A percentile compares a stretch with the other conserved stretches of the same genome.
phyloP scores from a whole-genome alignment of 495 filamentous ascomycete genomes.

The Hypoxylon crocopeplum region DNA sequence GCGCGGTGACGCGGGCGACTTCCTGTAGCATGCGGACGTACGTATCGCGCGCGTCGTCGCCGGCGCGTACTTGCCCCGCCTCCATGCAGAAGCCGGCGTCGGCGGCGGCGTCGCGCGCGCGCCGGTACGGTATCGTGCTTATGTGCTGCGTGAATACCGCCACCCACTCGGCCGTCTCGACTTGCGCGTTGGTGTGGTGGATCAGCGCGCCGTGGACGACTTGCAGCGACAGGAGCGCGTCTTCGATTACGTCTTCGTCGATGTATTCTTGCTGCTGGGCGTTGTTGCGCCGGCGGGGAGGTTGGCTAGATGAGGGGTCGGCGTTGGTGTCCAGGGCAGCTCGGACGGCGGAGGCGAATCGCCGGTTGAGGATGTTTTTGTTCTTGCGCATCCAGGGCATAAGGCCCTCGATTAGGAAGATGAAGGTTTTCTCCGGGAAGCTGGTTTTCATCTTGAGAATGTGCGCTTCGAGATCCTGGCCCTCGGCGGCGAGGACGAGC shows the following conservation, averaged over 20 bases:
- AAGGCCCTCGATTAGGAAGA: constrained; percentile 83
- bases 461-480: constrained; percentile 65
- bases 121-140: constrained; percentile 75
- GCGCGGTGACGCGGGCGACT: constrained; percentile 73
- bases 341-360: constrained; percentile 71
- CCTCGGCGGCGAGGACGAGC: constrained; percentile 56
- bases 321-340: constrained; percentile 50
- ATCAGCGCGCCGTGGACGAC: constrained; percentile 70
- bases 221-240: constrained; percentile 75
- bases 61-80: constrained; percentile 75
- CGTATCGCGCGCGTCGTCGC: constrained; percentile 70
- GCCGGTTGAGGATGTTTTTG: constrained; percentile 68
- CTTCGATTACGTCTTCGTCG: constrained; percentile 76
- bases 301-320: constrained; percentile 13
- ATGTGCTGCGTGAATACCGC: constrained; percentile 82
- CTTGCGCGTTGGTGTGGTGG: constrained; percentile 67
- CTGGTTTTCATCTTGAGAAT: constrained; percentile 60
- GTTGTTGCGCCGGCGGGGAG: constrained; percentile 49
- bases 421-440: constrained; percentile 61
- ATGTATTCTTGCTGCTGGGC: constrained; percentile 57
- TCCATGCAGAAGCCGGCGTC: constrained; percentile 83
- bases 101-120: constrained; percentile 46
- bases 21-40: constrained; percentile 83
- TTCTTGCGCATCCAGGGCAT: constrained; percentile 72
- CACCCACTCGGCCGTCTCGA: constrained; percentile 80